Conservation (phyloP, 169 alveolate genomes). For the Plasmodium coatneyi region DNA sequence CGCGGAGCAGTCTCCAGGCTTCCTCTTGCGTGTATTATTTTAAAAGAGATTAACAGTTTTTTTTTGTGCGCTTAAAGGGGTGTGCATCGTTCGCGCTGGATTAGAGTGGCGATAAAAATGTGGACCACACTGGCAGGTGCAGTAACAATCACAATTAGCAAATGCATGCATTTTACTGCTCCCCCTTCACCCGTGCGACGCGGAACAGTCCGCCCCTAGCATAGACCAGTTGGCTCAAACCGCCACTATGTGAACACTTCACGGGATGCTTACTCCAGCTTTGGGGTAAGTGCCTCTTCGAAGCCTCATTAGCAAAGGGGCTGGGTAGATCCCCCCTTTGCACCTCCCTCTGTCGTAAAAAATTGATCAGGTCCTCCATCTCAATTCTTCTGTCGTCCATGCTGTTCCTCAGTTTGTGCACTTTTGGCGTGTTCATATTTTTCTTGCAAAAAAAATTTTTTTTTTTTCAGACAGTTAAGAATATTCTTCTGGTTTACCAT, state of each 20-base stretch:
- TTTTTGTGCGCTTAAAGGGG: neutral
- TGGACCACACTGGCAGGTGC: neutral
- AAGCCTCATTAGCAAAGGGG: neutral
- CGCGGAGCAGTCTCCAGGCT: neutral
- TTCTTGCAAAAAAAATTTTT: neutral
- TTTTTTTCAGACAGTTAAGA: conserved; percentile 8
- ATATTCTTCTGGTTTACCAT: neutral
- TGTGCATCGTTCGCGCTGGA: neutral
- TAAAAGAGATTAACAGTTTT: neutral
- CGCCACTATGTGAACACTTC: neutral
- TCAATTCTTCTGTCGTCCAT: neutral
- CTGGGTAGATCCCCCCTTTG: neutral
- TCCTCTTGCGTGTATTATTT: neutral
- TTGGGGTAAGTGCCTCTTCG: neutral
- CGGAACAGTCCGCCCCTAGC: neutral
- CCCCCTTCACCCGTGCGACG: neutral
- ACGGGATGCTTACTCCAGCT: neutral
- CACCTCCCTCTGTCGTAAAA: conserved; percentile 1
- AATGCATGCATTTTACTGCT: neutral
- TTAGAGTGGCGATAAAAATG: neutral
- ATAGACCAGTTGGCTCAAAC: neutral
- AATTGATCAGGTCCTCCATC: conserved; percentile 12
- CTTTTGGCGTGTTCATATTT: neutral
- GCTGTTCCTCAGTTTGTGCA: neutral
- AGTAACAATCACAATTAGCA: neutral